These are phyloP conservation scores for Rhizopogon salebrosus DNA, from an alignment of 768 basidiomycete genomes.

Conservation along the genomic window DNA sequence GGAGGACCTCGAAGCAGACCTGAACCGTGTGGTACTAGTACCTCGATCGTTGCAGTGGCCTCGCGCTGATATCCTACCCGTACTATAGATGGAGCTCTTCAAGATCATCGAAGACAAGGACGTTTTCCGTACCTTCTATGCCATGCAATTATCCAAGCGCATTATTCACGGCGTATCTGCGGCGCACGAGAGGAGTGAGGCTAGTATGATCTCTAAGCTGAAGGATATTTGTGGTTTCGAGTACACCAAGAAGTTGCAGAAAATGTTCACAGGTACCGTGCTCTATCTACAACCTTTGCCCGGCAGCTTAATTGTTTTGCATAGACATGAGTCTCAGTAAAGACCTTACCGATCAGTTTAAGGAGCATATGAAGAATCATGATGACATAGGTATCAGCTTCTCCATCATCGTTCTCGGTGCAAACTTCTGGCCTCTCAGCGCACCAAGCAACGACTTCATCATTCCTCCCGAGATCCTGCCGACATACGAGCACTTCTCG, in stretches of 20 bases:
- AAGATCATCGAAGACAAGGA: conserved; percentile 98
- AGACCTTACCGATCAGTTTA: conserved; percentile 93
- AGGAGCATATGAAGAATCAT: conserved; percentile 86
- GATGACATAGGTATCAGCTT: conserved; percentile 88
- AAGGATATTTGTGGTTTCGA: conserved; percentile 97
- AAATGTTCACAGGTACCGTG: conserved; percentile 87
- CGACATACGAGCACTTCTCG: conserved; percentile 87
- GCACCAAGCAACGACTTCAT: conserved; percentile 78
- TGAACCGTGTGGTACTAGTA: conserved; percentile 83
- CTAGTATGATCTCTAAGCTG: conserved; percentile 95
- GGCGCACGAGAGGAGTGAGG: conserved; percentile 93
- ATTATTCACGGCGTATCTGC: conserved; percentile 86
- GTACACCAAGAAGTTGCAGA: conserved; percentile 90
- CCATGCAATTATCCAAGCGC: conserved; percentile 87
- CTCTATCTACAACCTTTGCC: background rate
- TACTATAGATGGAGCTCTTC: conserved; percentile 85
- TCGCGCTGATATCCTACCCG: conserved; percentile 2
- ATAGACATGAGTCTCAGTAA: conserved; percentile 93
- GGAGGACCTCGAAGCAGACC: conserved; percentile 79
- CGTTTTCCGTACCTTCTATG: conserved; percentile 97
- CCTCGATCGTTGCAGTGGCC: background rate
- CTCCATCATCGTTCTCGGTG: conserved; percentile 88
- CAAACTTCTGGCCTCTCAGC: conserved; percentile 94
- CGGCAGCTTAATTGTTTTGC: background rate
- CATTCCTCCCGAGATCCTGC: conserved; percentile 81